Percentiles rank a stretch among this genome's conserved stretches.
Evolutionary conservation across 179 eudicot genomes (phyloP).

Genomic region (Camellia oleifera): DNA sequence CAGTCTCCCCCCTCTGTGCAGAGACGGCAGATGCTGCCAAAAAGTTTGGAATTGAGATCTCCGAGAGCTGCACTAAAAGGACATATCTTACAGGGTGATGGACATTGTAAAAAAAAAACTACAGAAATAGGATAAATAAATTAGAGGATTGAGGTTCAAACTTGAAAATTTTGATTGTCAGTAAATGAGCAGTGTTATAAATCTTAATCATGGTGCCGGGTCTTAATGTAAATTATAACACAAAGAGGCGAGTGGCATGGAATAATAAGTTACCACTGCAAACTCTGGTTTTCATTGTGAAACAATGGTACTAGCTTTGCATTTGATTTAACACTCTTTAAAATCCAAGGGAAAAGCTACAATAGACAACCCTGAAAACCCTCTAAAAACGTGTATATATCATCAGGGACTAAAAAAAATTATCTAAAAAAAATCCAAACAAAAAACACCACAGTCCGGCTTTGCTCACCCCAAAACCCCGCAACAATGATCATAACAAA

Average conservation of each 20-base stretch:
- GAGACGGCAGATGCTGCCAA: constrained; percentile 49
- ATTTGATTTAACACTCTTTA: background rate
- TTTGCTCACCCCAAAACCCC: too few species aligned
- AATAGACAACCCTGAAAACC: too few species aligned
- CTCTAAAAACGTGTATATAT: too few species aligned
- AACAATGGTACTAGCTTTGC: background rate
- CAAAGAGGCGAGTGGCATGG: too few species aligned
- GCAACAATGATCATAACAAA: too few species aligned
- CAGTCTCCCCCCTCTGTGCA: constrained; percentile 47
- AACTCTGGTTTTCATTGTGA: too few species aligned
- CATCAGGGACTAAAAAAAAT: too few species aligned
- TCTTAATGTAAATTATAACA: background rate
- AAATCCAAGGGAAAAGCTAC: too few species aligned
- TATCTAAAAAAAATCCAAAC: too few species aligned
- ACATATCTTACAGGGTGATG: background rate
- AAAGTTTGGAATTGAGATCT: constrained; percentile 49
- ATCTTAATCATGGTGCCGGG: background rate
- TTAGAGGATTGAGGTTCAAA: background rate
- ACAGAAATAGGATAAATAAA: background rate
- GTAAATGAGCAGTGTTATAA: background rate
- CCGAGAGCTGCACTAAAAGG: constrained; percentile 36
- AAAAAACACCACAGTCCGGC: too few species aligned
- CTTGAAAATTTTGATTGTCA: background rate
- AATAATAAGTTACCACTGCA: too few species aligned
- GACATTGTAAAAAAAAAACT: background rate